Percentiles rank a stretch among this genome's conserved stretches.
Evolutionary conservation across 2,329 filamentous ascomycete species (phyloP).

Genomic region (Colletotrichum orbiculare): DNA sequence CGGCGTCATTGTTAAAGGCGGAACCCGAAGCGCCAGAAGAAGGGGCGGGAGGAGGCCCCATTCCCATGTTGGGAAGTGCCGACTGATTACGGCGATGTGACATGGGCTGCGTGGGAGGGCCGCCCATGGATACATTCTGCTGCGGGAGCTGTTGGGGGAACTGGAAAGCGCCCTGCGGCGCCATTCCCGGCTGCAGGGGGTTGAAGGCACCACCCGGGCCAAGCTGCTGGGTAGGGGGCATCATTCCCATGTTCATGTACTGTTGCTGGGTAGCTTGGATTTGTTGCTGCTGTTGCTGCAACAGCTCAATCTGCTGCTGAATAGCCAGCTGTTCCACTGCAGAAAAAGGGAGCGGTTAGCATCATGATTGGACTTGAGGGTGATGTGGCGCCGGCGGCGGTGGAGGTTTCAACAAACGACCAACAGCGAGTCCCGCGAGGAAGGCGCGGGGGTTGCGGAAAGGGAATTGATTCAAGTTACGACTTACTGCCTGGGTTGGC

Average conservation of each 20-base stretch:
- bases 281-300: constrained; percentile 98
- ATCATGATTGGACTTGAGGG: neutral
- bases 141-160: constrained; percentile 84
- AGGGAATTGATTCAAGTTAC: neutral
- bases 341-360: constrained; percentile 41
- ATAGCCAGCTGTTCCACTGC: constrained; percentile 97
- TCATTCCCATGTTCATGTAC: constrained; percentile 97
- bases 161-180: constrained; percentile 86
- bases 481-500: constrained; percentile 72
- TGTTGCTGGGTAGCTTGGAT: constrained; percentile 97
- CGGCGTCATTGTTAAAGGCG: constrained; percentile 82
- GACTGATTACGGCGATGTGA: constrained; percentile 98
- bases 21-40: constrained; percentile 89
- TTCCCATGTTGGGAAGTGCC: constrained; percentile 89
- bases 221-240: constrained; percentile 83
- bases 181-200: constrained; percentile 82
- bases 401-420: neutral
- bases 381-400: neutral
- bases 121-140: constrained; percentile 76
- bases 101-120: constrained; percentile 79
- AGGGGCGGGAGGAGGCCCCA: constrained; percentile 89
- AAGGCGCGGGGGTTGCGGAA: constrained; percentile 4
- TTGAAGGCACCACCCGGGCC: constrained; percentile 78
- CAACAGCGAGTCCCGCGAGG: constrained; percentile 13
- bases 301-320: constrained; percentile 96